Base-by-base conservation (phyloP, 139 green algal species). In the Deuterostichococcus epilithicus region DNA sequence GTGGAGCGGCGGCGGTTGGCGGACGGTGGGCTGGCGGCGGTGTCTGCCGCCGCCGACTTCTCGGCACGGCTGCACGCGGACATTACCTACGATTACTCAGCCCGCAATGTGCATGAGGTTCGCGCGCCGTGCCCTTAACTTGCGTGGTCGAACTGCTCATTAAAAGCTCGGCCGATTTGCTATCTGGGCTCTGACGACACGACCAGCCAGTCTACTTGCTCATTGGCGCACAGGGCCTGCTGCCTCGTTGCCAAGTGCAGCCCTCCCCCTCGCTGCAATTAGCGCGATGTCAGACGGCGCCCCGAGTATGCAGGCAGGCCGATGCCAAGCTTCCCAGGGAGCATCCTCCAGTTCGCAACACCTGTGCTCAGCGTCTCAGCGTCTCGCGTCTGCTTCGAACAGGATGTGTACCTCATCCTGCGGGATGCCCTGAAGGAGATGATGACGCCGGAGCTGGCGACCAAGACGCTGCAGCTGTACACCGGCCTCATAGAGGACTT, bases 401-500 rank as follows among this genome's bases (percentile, higher is more conserved):
- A 96, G 18, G 93, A 98, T 69, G 79, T 95, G 35, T 97, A 90
- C 81, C 52, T 86, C 37, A 85, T 96, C 34, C 80, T 97, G 34
- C 87, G 90, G 60, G 89, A 90, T 35, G 83, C 84, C 15, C 76
- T 91, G 4, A 76, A 88, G 44, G 90, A 95, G 81, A 90, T 90
- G 76, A 76, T 91, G 66, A 76, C 74, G 20, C 42, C 44, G 0
- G 83, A 89, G 47, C 59, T 79, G 35, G 75, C 70, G 23, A 20
- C 72, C 20, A 38, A 66, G 58, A 83, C 92, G 0, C 77, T 96
- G 77, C 69, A 77, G n/a, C 85, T 97, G 26, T 97, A 92, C 90
- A 84, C 85, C 37, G 68, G 75, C 23, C 90, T 97, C 26, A 68
- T 98, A 23, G 95, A 99, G 87, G 80, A 87, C 0, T 92, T 97